Base-by-base conservation (phyloP, 179 eudicot genomes). In the Heliamphora pulchella region DNA sequence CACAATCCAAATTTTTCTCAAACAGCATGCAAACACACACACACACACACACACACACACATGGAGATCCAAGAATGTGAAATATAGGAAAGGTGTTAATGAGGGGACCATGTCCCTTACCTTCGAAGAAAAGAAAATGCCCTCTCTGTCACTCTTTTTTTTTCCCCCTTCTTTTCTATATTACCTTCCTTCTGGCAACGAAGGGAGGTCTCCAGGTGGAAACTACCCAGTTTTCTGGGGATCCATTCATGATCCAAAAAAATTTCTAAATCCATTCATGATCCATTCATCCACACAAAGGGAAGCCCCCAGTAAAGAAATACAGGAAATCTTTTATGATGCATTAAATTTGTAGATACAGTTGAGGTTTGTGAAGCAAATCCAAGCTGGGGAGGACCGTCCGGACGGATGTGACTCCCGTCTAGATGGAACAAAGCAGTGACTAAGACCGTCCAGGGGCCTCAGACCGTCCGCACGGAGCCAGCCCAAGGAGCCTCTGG, bases 61-160 rank as follows among this genome's bases (percentile, higher is more conserved):
- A 59, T 18, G 43, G 8, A 58, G 11, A 55, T 17, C 15, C 5
- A 41, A 17, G 17, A 47, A 13, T 43, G 67, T 79, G 74, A 76
- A 11, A 4, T 22, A 53, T 13, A 83, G 66, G 70, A 81, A 71
- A 75, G 79, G 82, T 76, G 76, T 41, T 5, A 31, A 41, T 11
- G 76, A 81, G 75, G 81, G 62, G 70, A 80, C 9, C 50, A 51
- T 61, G 6, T 4, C 54, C 20, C 39, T 20, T 11, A 43, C 17
- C 66, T 75, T 75, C 3, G 5, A 75, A 75, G 67, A 67, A 59
- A 75, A 58, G 78, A 58, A 15, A 41, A n/a, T 59, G 47, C n/a
- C 1, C 4, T n/a, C 44, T 44, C 54, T 44, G 31, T 31, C 31
- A 8, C 64, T 5, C n/a, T 3, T 0, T 50, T 8, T 46, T 2